Conservation (phyloP, 176 grass and related monocot species). For the Triticum turgidum region DNA sequence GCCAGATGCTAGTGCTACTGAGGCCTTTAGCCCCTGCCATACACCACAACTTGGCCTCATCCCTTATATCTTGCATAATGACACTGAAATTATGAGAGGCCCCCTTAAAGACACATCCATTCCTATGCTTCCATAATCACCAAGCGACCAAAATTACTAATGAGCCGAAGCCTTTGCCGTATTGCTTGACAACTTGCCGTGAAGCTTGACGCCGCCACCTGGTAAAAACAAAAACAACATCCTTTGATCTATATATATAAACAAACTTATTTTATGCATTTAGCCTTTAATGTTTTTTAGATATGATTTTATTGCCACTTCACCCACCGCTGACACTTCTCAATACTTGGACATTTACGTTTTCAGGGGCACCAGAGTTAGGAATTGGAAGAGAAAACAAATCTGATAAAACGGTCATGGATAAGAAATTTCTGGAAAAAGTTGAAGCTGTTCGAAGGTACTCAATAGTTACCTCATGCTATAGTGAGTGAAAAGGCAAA, state of each 20-base stretch:
- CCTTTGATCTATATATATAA: not conserved
- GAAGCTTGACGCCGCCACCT: not conserved
- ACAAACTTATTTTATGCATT: not conserved
- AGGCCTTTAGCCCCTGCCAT: not conserved
- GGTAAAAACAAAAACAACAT: not conserved
- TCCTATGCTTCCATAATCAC: not conserved
- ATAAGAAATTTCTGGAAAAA: conserved; percentile 68
- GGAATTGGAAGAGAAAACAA: conserved; percentile 36
- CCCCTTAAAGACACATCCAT: not conserved
- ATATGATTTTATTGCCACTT: conserved; percentile 7
- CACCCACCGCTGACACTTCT: not conserved
- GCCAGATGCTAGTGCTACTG: not conserved
- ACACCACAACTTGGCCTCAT: not conserved
- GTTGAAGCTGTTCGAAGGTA: conserved; percentile 73
- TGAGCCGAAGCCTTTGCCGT: not conserved
- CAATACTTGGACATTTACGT: conserved; percentile 2
- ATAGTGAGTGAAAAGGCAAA: not conserved
- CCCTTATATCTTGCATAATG: not conserved
- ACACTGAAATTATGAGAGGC: too few relatives aligned
- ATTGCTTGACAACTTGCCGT: not conserved
- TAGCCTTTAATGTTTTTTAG: conserved; percentile 17
- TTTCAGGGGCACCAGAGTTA: conserved; percentile 52
- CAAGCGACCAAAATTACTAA: not conserved
- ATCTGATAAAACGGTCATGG: conserved; percentile 46
- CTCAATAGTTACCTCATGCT: conserved; percentile 1